These are phyloP conservation scores for Alternaria consortialis DNA, from an alignment of 2,329 filamentous ascomycete species.

Conservation along the genomic window DNA sequence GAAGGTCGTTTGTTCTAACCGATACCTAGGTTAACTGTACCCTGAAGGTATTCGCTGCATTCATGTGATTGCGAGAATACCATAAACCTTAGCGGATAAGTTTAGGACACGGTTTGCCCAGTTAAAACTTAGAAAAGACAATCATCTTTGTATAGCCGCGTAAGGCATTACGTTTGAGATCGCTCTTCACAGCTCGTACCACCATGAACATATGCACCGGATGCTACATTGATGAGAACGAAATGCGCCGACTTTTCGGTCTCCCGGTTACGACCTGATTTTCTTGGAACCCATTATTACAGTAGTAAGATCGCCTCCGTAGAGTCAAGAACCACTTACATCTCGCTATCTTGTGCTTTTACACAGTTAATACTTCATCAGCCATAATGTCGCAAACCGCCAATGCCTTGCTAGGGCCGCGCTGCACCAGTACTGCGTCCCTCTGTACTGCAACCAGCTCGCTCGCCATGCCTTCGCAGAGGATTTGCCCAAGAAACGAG, in stretches of 20 bases:
- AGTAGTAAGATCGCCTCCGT: slow-evolving; percentile 2
- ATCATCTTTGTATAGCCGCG: background rate
- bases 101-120: background rate
- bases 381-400: slow-evolving; percentile 11
- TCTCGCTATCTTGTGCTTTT: background rate
- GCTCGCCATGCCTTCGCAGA: slow-evolving; percentile 10
- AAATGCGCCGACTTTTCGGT: slow-evolving; percentile 10
- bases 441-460: background rate
- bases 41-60: background rate
- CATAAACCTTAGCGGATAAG: background rate
- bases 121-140: background rate
- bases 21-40: background rate
- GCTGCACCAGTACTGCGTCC: background rate
- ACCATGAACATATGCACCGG: slow-evolving; percentile 7
- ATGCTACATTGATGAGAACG: background rate
- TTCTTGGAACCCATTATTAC: slow-evolving; percentile 1
- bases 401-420: slow-evolving; percentile 1
- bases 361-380: background rate
- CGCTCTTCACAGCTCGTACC: background rate
- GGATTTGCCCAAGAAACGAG: slow-evolving; percentile 13
- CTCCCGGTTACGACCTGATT: background rate
- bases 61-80: background rate
- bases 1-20: background rate
- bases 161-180: background rate
- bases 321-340: background rate